Conservation (phyloP, 2,329 filamentous ascomycete genomes). For the Colletotrichum nymphaeae region DNA sequence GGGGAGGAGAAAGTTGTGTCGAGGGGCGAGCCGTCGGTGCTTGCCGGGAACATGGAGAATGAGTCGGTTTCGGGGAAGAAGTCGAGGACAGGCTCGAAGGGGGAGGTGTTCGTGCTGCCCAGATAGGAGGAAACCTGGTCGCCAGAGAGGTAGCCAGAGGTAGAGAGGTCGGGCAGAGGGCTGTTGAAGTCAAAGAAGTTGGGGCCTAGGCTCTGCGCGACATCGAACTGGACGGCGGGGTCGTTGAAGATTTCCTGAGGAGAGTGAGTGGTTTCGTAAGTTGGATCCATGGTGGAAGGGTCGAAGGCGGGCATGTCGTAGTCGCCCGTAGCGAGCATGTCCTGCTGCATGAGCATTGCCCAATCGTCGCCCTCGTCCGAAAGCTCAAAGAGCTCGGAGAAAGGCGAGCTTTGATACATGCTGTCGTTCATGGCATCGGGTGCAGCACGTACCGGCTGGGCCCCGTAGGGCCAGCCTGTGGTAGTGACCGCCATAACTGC, state of each 20-base stretch:
- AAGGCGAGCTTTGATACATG: slow-evolving; percentile 22
- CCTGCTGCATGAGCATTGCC: slow-evolving; percentile 30
- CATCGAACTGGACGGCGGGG: slow-evolving; percentile 18
- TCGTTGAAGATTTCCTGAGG: slow-evolving; percentile 27
- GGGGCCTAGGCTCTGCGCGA: slow-evolving; percentile 22
- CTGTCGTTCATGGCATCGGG: slow-evolving; percentile 27
- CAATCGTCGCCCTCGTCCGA: slow-evolving; percentile 26
- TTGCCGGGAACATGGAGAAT: neutral
- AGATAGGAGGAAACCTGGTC: slow-evolving; percentile 29
- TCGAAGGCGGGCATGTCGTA: slow-evolving; percentile 17
- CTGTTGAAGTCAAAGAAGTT: slow-evolving; percentile 25
- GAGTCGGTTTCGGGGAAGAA: slow-evolving; percentile 18
- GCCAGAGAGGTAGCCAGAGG: slow-evolving; percentile 26
- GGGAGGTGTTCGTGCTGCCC: slow-evolving; percentile 31
- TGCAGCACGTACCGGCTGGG: slow-evolving; percentile 26
- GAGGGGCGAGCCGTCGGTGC: slow-evolving; percentile 17
- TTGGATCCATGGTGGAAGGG: neutral
- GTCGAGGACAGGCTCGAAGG: slow-evolving; percentile 26
- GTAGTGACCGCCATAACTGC: slow-evolving; percentile 25
- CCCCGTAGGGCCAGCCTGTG: slow-evolving; percentile 23
- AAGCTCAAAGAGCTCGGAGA: slow-evolving; percentile 29
- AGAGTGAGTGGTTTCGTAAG: neutral
- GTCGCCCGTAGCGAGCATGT: slow-evolving; percentile 24
- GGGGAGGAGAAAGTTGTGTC: slow-evolving; percentile 10
- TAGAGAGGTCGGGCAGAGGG: slow-evolving; percentile 25